Conservation (phyloP, 2,329 filamentous ascomycete species). For the Aspergillus awamori region DNA sequence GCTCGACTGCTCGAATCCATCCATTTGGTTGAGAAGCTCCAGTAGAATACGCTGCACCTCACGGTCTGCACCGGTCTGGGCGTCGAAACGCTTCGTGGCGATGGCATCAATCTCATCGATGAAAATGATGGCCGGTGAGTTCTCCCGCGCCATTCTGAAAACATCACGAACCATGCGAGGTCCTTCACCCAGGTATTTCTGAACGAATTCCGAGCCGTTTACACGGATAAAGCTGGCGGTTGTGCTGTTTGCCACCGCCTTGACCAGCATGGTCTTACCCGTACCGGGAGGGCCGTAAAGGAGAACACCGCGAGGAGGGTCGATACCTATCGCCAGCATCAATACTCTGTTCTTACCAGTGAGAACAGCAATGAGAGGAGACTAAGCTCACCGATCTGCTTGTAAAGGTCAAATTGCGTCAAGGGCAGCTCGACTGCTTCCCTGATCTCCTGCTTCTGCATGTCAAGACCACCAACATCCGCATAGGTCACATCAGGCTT, state of each 20-base stretch:
- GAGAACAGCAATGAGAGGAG: no score
- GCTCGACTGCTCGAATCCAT: constrained; percentile 97
- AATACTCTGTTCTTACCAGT: not conserved
- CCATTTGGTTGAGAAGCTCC: constrained; percentile 98
- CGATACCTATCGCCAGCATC: constrained; percentile 62
- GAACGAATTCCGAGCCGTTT: constrained; percentile 96
- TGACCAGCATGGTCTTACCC: constrained; percentile 96
- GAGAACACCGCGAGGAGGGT: constrained; percentile 92
- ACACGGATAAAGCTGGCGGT: constrained; percentile 98
- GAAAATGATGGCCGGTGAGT: constrained; percentile 98
- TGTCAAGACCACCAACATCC: constrained; percentile 95
- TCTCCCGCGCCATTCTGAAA: constrained; percentile 98
- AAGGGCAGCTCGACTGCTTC: constrained; percentile 96
- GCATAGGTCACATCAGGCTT: constrained; percentile 98
- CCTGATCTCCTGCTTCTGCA: constrained; percentile 99
- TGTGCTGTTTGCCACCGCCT: constrained; percentile 97
- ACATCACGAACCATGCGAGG: constrained; percentile 99
- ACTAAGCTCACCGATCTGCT: constrained; percentile 74
- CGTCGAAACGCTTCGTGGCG: constrained; percentile 98
- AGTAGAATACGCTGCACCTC: constrained; percentile 98
- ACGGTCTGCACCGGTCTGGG: constrained; percentile 94
- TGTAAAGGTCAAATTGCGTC: constrained; percentile 98
- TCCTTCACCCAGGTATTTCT: constrained; percentile 97
- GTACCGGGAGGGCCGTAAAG: constrained; percentile 95
- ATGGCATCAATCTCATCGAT: constrained; percentile 99